Base-by-base conservation (phyloP, 106 monocot species). In the Alisma plantagoaquatica region DNA sequence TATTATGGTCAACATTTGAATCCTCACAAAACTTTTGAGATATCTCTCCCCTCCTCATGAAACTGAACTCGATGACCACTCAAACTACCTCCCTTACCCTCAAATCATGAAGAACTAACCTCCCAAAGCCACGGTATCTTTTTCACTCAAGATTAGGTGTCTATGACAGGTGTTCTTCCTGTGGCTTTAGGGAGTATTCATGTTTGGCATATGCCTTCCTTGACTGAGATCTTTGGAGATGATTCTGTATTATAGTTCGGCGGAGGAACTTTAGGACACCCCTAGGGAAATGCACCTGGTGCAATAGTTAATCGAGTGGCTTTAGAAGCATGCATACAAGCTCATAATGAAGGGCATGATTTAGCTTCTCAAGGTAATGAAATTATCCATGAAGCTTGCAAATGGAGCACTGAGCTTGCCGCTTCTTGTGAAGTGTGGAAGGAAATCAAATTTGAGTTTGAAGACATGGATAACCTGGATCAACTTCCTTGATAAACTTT, bases 161-260 rank as follows among this genome's bases (percentile, higher is more conserved):
- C 55, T 55, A 55, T 55, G 4, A 6, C 29, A 33, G 55, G 55
- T 33, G 30, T 55, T 55, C 27, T 33, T 0, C 32, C 18, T 9
- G 27, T 52, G 6, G 23, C 51, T 52, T 52, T 25, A 31, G 35
- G 35, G 14, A 11, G 6, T 55, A 32, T 55, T 58, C 57, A 58
- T 43, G 57, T 58, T 58, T 55, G 55, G 55, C 55, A 55, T 55
- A 56, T 33, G 56, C 56, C 32, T 56, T 31, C 33, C 33, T 31
- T 56, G 56, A 35, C 20, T n/a, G 33, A 35, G 35, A 56, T 56
- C 21, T 56, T 56, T 22, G 56, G 56, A 22, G 35, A 56, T 56
- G 56, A 56, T 56, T 33, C 2, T 28, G 25, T 44, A 59, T 43
- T 60, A 60, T 26, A 60, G n/a, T 60, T 60, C 15, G 46, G 46